Base-by-base conservation (phyloP, 2,329 filamentous ascomycete species). In the Diaporthe ampelina region DNA sequence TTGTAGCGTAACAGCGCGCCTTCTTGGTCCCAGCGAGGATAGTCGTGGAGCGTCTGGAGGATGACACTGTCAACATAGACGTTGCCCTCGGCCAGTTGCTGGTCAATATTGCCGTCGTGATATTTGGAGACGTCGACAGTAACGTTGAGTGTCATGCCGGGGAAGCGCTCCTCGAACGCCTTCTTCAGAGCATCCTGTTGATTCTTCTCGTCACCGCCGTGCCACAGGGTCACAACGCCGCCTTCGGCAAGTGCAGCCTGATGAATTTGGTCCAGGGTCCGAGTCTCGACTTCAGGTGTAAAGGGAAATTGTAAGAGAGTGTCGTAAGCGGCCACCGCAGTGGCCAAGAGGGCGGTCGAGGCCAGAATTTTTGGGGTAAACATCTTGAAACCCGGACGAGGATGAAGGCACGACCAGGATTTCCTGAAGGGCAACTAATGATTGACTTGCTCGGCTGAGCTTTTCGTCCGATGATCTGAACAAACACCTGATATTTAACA, bases 71-170 rank as follows among this genome's bases (percentile, higher is more conserved):
- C 35, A 19, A 26, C 21, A 13, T 40, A 59, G 13, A 59, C 21
- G 7, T 19, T 59, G 10, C 32, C 35, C 9, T 40, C 35, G 57
- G 32, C 19, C 6, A 59, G 35, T 21, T 59, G 57, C n/a, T 40
- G 35, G 13, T 59, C 57, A n/a, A 59, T 59, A 29, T 59, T 59
- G 6, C 32, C 57, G 21, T 59, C n/a, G 35, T 24, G 11, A 19
- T 40, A 59, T n/a, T 59, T 59, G 11, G 57, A 59, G n/a, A 59
- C 35, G 13, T 59, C 35, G 21, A 59, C 57, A 9, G 57, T 59
- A n/a, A 59, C 57, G 13, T 59, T 40, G 35, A 40, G 35, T 10
- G 32, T 59, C 35, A 59, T 59, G 32, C 57, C 57, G 11, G 35
- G 57, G 35, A 59, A 59, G 3, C 21, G 21, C 32, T 40, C 21